These are phyloP conservation scores for Prototheca wickerhamii DNA, from an alignment of 163 green algal genomes.

Conservation along the genomic window DNA sequence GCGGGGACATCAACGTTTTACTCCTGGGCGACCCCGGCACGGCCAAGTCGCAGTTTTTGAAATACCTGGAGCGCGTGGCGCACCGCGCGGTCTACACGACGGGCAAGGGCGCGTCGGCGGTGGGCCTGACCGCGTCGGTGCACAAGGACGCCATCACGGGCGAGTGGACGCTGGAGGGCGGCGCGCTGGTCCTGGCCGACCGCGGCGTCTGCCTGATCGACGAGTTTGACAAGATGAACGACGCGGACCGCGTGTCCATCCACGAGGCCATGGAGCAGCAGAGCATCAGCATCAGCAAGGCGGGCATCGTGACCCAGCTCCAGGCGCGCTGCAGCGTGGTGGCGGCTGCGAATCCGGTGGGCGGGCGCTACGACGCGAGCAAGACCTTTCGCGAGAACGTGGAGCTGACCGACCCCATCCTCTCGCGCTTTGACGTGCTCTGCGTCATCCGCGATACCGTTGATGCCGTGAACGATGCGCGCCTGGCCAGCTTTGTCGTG, in stretches of 20 bases:
- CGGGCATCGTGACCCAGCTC: slow-evolving; percentile 93
- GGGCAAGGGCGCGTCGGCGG: slow-evolving; percentile 91
- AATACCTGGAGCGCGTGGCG: slow-evolving; percentile 93
- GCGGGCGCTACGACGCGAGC: slow-evolving; percentile 85
- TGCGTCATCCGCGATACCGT: slow-evolving; percentile 93
- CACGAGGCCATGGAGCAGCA: slow-evolving; percentile 99
- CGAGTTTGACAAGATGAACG: no score
- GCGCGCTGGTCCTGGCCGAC: slow-evolving; percentile 95
- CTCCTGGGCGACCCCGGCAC: slow-evolving; percentile 93
- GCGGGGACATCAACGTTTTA: slow-evolving; percentile 97
- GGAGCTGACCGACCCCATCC: slow-evolving; percentile 92
- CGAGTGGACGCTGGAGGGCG: slow-evolving; percentile 97
- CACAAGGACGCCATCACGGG: slow-evolving; percentile 83
- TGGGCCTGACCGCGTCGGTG: slow-evolving; percentile 93
- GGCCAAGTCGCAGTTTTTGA: slow-evolving; percentile 97
- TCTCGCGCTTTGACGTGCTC: slow-evolving; percentile 95
- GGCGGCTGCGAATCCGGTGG: slow-evolving; percentile 94
- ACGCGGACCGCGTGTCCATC: slow-evolving; percentile 95
- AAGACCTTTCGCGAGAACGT: slow-evolving; percentile 94
- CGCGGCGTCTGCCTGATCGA: no score
- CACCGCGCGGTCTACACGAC: slow-evolving; percentile 93
- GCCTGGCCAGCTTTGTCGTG: slow-evolving; percentile 91
- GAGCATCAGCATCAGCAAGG: slow-evolving; percentile 96
- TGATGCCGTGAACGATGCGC: slow-evolving; percentile 82
- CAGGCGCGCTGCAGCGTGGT: slow-evolving; percentile 94